Conservation (phyloP, 495 filamentous ascomycete genomes). For the Neurospora sp. region DNA sequence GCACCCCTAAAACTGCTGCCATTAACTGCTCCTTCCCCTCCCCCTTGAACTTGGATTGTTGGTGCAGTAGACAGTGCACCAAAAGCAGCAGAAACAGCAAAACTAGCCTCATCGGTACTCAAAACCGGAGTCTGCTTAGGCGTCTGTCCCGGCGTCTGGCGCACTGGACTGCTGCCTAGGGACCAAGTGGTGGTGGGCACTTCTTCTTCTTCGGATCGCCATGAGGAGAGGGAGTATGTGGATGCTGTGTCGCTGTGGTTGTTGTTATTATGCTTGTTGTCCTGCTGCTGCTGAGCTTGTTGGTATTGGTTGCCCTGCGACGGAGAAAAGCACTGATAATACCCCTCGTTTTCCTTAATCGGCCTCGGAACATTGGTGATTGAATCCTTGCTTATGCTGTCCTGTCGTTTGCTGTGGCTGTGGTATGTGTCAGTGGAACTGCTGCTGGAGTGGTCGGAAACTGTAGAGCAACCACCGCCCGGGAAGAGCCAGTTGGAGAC, state of each 20-base stretch:
- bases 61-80: not conserved
- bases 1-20: not conserved
- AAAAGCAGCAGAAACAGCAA: not conserved
- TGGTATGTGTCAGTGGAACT: not conserved
- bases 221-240: not conserved
- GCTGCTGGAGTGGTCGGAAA: not conserved
- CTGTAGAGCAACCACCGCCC: not conserved
- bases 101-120: slow-evolving; percentile 4
- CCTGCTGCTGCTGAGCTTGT: slow-evolving; percentile 11
- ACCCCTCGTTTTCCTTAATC: slow-evolving; percentile 37
- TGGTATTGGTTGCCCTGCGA: slow-evolving; percentile 10
- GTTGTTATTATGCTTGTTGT: slow-evolving; percentile 5
- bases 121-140: slow-evolving; percentile 18
- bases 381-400: slow-evolving; percentile 26
- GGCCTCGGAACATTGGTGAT: slow-evolving; percentile 41
- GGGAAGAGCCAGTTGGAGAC: slow-evolving; percentile 48
- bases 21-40: not conserved
- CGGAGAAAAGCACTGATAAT: slow-evolving; percentile 41
- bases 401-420: slow-evolving; percentile 5
- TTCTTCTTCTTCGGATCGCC: slow-evolving; percentile 24
- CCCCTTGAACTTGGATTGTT: not conserved
- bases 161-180: slow-evolving; percentile 29
- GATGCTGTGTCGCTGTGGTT: slow-evolving; percentile 5
- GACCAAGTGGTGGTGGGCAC: slow-evolving; percentile 35
- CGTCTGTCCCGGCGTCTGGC: slow-evolving; percentile 16